These are phyloP conservation scores for Dioszegia crocea DNA, from an alignment of 768 basidiomycete genomes.

Conservation along the genomic window DNA sequence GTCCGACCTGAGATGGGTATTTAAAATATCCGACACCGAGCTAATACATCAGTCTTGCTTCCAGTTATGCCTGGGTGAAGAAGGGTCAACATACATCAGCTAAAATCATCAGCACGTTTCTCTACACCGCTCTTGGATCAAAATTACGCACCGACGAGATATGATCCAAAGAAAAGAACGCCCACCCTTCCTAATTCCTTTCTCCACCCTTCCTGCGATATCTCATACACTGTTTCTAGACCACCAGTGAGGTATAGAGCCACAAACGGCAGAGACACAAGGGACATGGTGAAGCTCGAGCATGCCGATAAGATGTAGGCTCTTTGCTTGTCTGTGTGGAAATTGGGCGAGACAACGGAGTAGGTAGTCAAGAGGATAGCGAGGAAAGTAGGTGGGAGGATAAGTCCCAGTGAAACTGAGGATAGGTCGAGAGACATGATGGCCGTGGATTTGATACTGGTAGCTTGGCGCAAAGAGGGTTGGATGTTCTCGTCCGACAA, in stretches of 20 bases:
- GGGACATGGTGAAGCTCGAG: conserved; percentile 53
- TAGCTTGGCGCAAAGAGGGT: no score
- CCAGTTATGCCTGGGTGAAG: neutral
- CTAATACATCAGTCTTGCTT: conserved; percentile 8
- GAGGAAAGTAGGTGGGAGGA: conserved; percentile 7
- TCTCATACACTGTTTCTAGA: conserved; percentile 40
- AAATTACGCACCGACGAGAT: conserved; percentile 50
- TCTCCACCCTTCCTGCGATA: conserved; percentile 31
- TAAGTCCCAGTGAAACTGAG: neutral
- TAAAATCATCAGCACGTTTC: neutral
- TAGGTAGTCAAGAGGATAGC: conserved; percentile 1
- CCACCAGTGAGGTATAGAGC: conserved; percentile 39
- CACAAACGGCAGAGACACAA: conserved; percentile 53
- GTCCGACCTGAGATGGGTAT: conserved; percentile 55
- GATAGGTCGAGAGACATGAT: neutral
- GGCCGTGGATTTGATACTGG: no score
- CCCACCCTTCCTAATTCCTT: conserved; percentile 43
- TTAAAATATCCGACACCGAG: conserved; percentile 54
- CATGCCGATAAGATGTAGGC: conserved; percentile 56
- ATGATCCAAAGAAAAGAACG: conserved; percentile 54
- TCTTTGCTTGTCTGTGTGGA: conserved; percentile 52
- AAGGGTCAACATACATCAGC: conserved; percentile 27
- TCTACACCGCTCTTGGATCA: neutral
- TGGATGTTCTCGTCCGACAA: no score
- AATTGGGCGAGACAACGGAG: conserved; percentile 14